phyloP scores from a whole-genome alignment of 1,284 basidiomycete species.

The Meira miltonrushii region DNA sequence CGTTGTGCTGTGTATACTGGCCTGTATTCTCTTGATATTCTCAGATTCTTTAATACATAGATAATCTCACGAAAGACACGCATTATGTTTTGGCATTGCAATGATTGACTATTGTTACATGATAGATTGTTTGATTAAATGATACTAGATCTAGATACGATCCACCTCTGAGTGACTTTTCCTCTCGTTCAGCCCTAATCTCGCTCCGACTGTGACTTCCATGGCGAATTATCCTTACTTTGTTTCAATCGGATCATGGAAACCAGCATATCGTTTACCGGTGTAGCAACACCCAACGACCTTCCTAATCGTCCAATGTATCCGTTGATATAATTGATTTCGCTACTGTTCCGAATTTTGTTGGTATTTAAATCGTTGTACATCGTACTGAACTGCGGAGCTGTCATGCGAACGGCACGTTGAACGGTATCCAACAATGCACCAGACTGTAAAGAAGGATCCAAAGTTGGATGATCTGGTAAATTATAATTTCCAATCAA shows the following conservation, averaged over 20 bases:
- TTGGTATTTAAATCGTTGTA: constrained; percentile 23
- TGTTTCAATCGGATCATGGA: constrained; percentile 62
- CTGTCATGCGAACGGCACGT: constrained; percentile 5
- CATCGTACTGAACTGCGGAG: constrained; percentile 7
- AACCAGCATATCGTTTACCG: constrained; percentile 62
- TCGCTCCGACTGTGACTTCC: too few species aligned
- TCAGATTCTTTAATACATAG: too few species aligned
- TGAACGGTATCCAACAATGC: constrained; percentile 1
- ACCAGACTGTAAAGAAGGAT: not conserved
- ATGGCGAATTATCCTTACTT: constrained; percentile 9
- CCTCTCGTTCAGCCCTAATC: too few species aligned
- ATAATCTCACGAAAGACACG: too few species aligned
- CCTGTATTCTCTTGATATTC: too few species aligned
- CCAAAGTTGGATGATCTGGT: not conserved
- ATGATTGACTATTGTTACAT: too few species aligned
- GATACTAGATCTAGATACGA: too few species aligned
- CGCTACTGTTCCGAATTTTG: constrained; percentile 13
- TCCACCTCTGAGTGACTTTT: too few species aligned
- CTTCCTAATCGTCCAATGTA: constrained; percentile 68
- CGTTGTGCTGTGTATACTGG: too few species aligned
- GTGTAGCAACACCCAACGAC: constrained; percentile 62
- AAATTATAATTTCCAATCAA: not conserved
- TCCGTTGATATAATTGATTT: constrained; percentile 72
- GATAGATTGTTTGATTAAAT: too few species aligned
- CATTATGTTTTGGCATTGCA: too few species aligned